Base-by-base conservation (phyloP, 1,284 basidiomycete species). In the Tranzscheliella williamsii region DNA sequence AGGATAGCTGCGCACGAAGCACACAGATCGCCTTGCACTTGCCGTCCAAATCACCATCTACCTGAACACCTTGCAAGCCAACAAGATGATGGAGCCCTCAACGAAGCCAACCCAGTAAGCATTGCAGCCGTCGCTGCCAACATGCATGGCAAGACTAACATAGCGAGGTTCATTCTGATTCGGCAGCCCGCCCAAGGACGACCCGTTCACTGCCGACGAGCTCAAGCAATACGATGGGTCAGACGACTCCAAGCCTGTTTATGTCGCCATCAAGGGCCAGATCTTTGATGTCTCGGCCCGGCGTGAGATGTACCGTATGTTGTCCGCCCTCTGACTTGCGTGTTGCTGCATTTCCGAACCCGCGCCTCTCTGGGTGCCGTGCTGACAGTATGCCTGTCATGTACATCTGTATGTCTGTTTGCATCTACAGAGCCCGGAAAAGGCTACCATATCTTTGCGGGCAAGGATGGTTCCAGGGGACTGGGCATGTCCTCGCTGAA, bases 201-300 rank as follows among this genome's bases (percentile, higher is more conserved):
- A 89, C 73, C 86, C 87, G 0, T 87, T 85, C 79, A 89, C 87
- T 1, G 80, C 83, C 17, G 84, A 84, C 50, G 80, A 88, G 70
- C 81, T 94, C 54, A 85, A 81, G 45, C 69, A 82, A 69, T 91
- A 81, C 73, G 84, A 91, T 78, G 90, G 90, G 9, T 80, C 82
- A 0, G 83, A 86, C 51, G 67, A 81, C 0, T 70, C 75, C 29
- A 85, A 85, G 72, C 88, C 88, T 0, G 88, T 94, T 43, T 91
- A 89, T 65, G 88, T 94, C 27, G 85, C 88, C 35, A 90, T 93
- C 78, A 94, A 92, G 81, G 89, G 89, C 87, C 49, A 85, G 0
- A 82, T 92, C 11, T 92, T 92, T 76, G 89, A 92, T 74, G 91
- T 94, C 4, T 75, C 79, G 4, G 81, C 81, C 42, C 91, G 91